Conservation (phyloP, 495 filamentous ascomycete genomes). For the Aspergillus kassunensis region DNA sequence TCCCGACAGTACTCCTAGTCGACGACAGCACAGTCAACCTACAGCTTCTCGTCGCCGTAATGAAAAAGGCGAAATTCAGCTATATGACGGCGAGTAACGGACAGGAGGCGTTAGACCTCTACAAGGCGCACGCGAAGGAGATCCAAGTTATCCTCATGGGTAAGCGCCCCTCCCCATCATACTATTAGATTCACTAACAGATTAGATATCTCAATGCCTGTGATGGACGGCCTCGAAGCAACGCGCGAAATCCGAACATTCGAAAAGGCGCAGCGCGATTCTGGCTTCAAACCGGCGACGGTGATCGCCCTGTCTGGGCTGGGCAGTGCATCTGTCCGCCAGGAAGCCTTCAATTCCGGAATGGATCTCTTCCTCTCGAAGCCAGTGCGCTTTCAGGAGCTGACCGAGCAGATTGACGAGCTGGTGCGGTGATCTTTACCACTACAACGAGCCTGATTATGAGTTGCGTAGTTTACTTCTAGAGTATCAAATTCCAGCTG, state of each 20-base stretch:
- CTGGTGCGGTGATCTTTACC: not conserved
- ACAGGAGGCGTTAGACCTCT: slow-evolving; percentile 8
- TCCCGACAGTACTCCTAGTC: slow-evolving; percentile 8
- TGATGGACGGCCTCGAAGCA: slow-evolving; percentile 14
- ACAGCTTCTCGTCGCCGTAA: slow-evolving; percentile 10
- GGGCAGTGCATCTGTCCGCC: slow-evolving; percentile 3
- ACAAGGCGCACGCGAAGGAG: slow-evolving; percentile 1
- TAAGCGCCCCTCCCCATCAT: not conserved
- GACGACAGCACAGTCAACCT: slow-evolving; percentile 18
- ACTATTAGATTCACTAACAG: not conserved
- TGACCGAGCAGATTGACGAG: not conserved
- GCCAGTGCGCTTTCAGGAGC: slow-evolving; percentile 2
- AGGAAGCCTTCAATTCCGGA: slow-evolving; percentile 11
- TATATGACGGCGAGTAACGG: slow-evolving; percentile 9
- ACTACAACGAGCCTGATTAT: too few relatives aligned
- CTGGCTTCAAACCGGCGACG: slow-evolving; percentile 1
- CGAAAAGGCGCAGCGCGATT: slow-evolving; percentile 2
- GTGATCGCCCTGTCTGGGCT: slow-evolving; percentile 10
- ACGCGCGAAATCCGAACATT: slow-evolving; percentile 13
- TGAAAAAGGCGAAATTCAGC: slow-evolving; percentile 5
- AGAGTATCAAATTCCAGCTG: too few relatives aligned
- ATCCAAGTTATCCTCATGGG: slow-evolving; percentile 15
- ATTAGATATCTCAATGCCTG: slow-evolving; percentile 16
- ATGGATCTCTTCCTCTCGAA: slow-evolving; percentile 12
- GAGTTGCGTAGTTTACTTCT: too few relatives aligned